A percentile compares a stretch with the other conserved stretches of the same genome.
phyloP scores from a whole-genome alignment of 2,329 filamentous ascomycete genomes.

The Aspergillus uvarum region DNA sequence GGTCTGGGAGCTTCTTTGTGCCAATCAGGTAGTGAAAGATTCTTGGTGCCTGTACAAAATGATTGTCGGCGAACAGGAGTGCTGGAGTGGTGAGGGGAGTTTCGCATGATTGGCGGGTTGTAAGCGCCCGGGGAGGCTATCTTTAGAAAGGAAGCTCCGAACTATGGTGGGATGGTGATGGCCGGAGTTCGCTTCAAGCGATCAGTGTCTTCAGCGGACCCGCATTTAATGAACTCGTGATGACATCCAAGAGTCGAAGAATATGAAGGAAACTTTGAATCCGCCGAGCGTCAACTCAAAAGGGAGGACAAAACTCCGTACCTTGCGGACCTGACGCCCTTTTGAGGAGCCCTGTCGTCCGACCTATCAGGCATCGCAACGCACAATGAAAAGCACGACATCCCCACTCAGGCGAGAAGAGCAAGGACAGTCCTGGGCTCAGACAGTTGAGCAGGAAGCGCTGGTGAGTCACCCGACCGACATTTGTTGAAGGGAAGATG shows the following conservation, averaged over 20 bases:
- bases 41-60: constrained; percentile 24
- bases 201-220: neutral
- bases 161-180: neutral
- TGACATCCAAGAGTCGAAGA: neutral
- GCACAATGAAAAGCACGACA: constrained; percentile 8
- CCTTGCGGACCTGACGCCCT: neutral
- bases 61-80: constrained; percentile 12
- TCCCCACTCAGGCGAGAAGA: neutral
- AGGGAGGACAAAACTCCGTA: neutral
- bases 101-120: constrained; percentile 23
- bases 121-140: constrained; percentile 32
- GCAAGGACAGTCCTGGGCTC: constrained; percentile 5
- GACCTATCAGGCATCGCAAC: neutral
- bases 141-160: constrained; percentile 26
- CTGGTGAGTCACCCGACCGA: constrained; percentile 18
- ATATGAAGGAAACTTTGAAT: neutral
- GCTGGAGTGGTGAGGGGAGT: constrained; percentile 14
- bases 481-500: neutral
- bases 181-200: constrained; percentile 1
- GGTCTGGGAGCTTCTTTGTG: constrained; percentile 1
- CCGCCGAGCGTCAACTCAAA: neutral
- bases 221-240: neutral
- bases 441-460: neutral
- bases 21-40: constrained; percentile 17
- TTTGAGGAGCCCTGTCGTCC: neutral